Percentiles rank a stretch among this genome's conserved stretches.
Conservation (phyloP, 176 grass and related monocot species). For the Triticum timopheevii region DNA sequence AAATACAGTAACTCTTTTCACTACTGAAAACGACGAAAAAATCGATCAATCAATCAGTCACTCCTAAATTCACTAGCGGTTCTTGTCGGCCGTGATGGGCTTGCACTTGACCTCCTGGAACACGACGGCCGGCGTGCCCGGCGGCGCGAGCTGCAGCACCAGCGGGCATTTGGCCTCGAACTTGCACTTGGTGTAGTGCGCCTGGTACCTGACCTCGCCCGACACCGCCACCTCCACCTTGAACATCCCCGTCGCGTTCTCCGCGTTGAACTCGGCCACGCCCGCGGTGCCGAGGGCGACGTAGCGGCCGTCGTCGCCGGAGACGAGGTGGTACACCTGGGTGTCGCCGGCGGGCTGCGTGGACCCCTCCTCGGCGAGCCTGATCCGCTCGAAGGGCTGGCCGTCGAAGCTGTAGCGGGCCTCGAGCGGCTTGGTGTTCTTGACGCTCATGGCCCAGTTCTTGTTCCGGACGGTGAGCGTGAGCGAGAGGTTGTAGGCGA, state of each 20-base stretch:
- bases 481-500: slow-evolving; percentile 20
- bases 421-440: slow-evolving; percentile 23
- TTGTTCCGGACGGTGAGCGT: slow-evolving; percentile 32
- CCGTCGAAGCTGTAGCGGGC: slow-evolving; percentile 8
- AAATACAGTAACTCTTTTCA: too few species aligned
- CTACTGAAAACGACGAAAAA: too few species aligned
- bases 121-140: too few species aligned
- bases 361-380: neutral
- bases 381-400: slow-evolving; percentile 24
- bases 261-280: neutral
- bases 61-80: too few species aligned
- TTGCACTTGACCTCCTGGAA: too few species aligned
- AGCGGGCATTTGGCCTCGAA: neutral
- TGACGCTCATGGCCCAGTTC: slow-evolving; percentile 23
- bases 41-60: too few species aligned
- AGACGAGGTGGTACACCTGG: neutral
- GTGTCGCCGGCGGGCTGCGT: neutral
- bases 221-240: slow-evolving; percentile 36
- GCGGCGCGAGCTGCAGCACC: too few species aligned
- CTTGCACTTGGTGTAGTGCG: slow-evolving; percentile 8
- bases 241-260: slow-evolving; percentile 25
- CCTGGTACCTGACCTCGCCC: slow-evolving; percentile 21
- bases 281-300: neutral
- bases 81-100: too few species aligned
- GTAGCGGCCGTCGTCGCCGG: neutral